Evolutionary conservation across 208 protist genomes (phyloP), one percentile per base, ranked within the genome.

Genomic region (Trypanosomatidae sp.): DNA sequence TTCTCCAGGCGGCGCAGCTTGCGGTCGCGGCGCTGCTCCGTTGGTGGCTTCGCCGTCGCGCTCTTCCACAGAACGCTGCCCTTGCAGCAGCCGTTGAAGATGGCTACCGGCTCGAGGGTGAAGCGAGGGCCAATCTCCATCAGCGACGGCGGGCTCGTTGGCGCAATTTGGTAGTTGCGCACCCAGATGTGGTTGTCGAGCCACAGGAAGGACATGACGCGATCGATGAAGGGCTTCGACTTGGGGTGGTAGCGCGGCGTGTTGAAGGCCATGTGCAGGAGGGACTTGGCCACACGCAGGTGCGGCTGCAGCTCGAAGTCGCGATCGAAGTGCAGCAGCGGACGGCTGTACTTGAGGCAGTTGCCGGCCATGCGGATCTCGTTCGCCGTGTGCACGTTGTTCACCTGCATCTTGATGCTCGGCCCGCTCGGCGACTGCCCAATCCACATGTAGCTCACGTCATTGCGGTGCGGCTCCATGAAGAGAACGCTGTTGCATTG

Each of bases 351-450:
- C 80, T 99, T 98, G 50, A 99, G 89, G 84, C 95, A 99, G 86
- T 99, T 99, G 49, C 99, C 99, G 13, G 98, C 98, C 82, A 99
- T 88, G 53, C 99, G 96, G 62, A 99, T 88, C 82, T 99, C 98
- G 47, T 98, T 89, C 74, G 99, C 98, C 15, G 98, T 99, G 88
- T 99, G 95, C 13, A 99, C 86, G 88, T 99, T 99, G 46, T 82
- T 87, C 7, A 99, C 77, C 62, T 98, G 86, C 76, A 99, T 93
- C 86, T 99, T 99, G 46, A 98, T 81, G 65, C 92, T 98, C 22
- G 98, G 98, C 0, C 98, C 98, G 25, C 89, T 69, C 2, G 97
- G 97, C 12, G 88, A 91, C 76, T 98, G 94, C 10, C 85, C 85
- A 50, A 99, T 67, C 97, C 98, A 99, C 68, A 99, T 64, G 79